A percentile compares a stretch with the other conserved stretches of the same genome.
These are phyloP conservation scores for Verticillium zaregamsianum DNA, from an alignment of 2,329 filamentous ascomycete genomes.

Conservation along the genomic window DNA sequence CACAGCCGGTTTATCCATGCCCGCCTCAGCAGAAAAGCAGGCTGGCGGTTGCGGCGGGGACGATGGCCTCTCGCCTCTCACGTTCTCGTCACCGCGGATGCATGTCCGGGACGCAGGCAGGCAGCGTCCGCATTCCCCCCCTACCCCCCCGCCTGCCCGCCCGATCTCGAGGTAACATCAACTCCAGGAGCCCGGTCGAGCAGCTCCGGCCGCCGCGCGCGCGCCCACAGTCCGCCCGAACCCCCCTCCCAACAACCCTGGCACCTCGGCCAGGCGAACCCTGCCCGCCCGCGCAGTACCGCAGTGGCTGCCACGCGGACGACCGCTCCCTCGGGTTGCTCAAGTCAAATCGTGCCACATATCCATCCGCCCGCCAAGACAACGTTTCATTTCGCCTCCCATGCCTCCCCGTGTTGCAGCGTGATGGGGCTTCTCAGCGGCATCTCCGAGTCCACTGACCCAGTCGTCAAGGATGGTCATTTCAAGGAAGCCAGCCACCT, in stretches of 20 bases:
- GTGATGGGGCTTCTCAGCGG: neutral
- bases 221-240: neutral
- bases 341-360: neutral
- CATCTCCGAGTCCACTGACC: too few species aligned
- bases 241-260: neutral
- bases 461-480: too few species aligned
- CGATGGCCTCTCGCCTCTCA: neutral
- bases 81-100: neutral
- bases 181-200: neutral
- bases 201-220: neutral
- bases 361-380: neutral
- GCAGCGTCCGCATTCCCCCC: neutral
- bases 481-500: too few species aligned
- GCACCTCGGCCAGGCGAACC: neutral
- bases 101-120: neutral
- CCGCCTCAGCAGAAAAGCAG: too few species aligned
- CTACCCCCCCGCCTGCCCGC: too few species aligned
- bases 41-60: neutral
- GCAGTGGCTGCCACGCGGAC: slow-evolving; percentile 3
- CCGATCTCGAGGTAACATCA: neutral
- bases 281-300: neutral
- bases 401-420: neutral
- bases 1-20: too few species aligned
- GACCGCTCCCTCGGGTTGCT: neutral
- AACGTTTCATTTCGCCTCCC: neutral